Evolutionary conservation across 257 asterid genomes (phyloP).

Genomic region (Gentiana dahurica): DNA sequence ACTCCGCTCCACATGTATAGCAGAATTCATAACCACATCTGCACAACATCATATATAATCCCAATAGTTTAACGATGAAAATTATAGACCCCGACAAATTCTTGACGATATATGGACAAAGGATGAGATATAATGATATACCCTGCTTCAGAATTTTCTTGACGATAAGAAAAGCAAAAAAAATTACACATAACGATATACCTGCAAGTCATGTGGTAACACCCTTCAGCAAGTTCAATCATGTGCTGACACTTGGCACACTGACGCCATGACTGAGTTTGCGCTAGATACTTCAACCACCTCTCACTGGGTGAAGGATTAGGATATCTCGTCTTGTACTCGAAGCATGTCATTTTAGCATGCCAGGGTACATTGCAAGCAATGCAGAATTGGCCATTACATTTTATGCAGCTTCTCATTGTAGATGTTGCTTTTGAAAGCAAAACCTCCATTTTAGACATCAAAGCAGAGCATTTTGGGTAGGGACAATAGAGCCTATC

Average conservation of each 20-base stretch:
- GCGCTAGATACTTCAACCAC: conserved; percentile 35
- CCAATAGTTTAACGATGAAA: background rate
- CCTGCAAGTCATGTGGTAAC: conserved; percentile 31
- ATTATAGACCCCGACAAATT: background rate
- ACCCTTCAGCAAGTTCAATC: conserved; percentile 22
- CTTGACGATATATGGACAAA: too few species aligned
- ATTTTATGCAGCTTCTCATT: conserved; percentile 36
- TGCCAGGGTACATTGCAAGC: conserved; percentile 81
- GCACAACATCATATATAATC: conserved; percentile 7
- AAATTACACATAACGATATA: background rate
- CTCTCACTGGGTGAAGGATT: conserved; percentile 35
- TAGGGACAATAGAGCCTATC: conserved; percentile 72
- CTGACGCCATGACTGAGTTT: conserved; percentile 20
- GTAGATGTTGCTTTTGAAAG: conserved; percentile 5
- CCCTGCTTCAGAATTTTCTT: too few species aligned
- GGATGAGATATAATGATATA: too few species aligned
- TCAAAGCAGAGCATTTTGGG: conserved; percentile 68
- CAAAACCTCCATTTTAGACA: conserved; percentile 49
- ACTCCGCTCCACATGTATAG: conserved; percentile 74
- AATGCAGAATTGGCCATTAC: conserved; percentile 44
- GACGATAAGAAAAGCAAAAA: too few species aligned
- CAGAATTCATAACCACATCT: conserved; percentile 84
- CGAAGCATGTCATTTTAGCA: conserved; percentile 32
- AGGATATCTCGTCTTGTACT: conserved; percentile 34
- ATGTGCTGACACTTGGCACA: conserved; percentile 22